Base-by-base conservation (phyloP, 441 rosid species). In the Gossypium davidsonii region DNA sequence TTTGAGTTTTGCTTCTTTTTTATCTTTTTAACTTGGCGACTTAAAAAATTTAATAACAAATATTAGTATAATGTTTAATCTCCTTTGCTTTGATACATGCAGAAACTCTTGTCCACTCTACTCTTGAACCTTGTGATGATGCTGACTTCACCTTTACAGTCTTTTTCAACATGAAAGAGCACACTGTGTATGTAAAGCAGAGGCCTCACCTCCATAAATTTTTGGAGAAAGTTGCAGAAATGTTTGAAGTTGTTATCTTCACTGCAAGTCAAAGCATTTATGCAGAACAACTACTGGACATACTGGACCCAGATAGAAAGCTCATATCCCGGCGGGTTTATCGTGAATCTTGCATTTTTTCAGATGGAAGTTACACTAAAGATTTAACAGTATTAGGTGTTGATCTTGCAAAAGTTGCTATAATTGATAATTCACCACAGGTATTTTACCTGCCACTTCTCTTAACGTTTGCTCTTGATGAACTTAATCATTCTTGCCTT, bases 261-360 rank as follows among this genome's bases (percentile, higher is more conserved):
- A 94, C 98, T 6, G 98, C 98, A 20, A 94, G 98, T 82, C 97
- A 90, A 78, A 90, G 96, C 85, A 90, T 92, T 76, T 94, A 94
- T 57, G 98, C 98, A 0, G 88, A 85, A 49, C 94, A 90, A 77
- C 92, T 94, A 74, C 77, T 92, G 71, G 97, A 94, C 83, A 81
- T 87, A 76, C 73, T 94, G 79, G 98, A 94, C 79, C 91, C 97
- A 25, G 89, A 86, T 18, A 85, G 84, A 79, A 88, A 88, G 85
- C 79, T 90, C 61, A 88, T 92, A 81, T 87, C 97, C 23, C 88
- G 78, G 59, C 85, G 93, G 44, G 81, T 85, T 78, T 92, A 89
- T 81, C 97, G 97, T 2, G 98, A 94, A 76, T 89, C 98, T 0
- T 94, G 97, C 87, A 85, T 89, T 72, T 85, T 92, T 77, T 80